phyloP scores from a whole-genome alignment of 371 early-diverging fungal genomes.

The Mortierella sp. region DNA sequence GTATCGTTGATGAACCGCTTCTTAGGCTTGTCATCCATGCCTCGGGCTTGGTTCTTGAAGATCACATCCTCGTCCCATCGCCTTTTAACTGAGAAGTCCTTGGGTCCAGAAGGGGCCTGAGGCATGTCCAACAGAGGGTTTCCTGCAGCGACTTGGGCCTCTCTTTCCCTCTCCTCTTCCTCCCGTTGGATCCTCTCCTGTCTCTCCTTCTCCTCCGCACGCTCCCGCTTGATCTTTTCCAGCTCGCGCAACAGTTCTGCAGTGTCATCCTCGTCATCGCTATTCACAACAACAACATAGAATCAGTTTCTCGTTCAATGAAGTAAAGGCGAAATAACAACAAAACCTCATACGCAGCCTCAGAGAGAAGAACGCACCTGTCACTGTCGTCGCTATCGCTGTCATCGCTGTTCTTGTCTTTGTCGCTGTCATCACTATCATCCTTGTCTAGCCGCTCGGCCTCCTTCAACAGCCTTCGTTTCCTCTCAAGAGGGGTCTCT shows the following conservation, averaged over 20 bases:
- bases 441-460: slow-evolving; percentile 71
- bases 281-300: slow-evolving; percentile 56
- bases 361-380: slow-evolving; percentile 18
- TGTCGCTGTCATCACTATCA: slow-evolving; percentile 71
- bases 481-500: slow-evolving; percentile 61
- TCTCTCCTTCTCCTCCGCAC: slow-evolving; percentile 93
- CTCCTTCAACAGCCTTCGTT: slow-evolving; percentile 50
- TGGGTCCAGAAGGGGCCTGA: slow-evolving; percentile 53
- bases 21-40: slow-evolving; percentile 86
- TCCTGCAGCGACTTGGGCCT: slow-evolving; percentile 76
- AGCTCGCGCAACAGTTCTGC: slow-evolving; percentile 91
- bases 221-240: slow-evolving; percentile 95
- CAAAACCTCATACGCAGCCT: background rate
- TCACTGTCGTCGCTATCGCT: slow-evolving; percentile 41
- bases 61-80: slow-evolving; percentile 98
- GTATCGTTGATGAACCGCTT: slow-evolving; percentile 98
- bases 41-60: slow-evolving; percentile 95
- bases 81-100: slow-evolving; percentile 91
- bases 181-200: slow-evolving; percentile 69
- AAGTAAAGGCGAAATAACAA: background rate
- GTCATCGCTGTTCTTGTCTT: slow-evolving; percentile 44
- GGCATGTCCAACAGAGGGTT: slow-evolving; percentile 81
- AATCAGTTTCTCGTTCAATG: background rate
- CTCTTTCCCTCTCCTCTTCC: slow-evolving; percentile 68
- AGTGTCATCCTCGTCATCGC: slow-evolving; percentile 94